Base-by-base conservation (phyloP, 176 grass and related monocot species). In the Carex cristatella region DNA sequence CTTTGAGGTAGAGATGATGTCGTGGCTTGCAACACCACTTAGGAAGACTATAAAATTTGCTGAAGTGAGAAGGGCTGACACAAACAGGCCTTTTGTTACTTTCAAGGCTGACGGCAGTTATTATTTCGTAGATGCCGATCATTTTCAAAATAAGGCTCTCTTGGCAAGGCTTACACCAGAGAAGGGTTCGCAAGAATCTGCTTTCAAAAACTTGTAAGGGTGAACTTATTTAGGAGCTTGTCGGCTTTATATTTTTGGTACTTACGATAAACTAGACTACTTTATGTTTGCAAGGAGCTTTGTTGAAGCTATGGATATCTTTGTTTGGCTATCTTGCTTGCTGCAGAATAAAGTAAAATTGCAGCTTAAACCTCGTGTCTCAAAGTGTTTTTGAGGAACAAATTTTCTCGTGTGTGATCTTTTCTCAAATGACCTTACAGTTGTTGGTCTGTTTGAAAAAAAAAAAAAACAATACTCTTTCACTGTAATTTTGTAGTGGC, bases 171-270 rank as follows among this genome's bases (percentile, higher is more conserved):
- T 98, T 74, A 98, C 96, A 8, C 96, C 96, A 7, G 46, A 86
- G 59, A 98, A 94, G 83, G 84, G 79, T 16, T 51, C 89, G 5
- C 85, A 91, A 1, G 88, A 93, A 75, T 98, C 96, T 3, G 90
- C 93, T 10, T 95, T 98, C 87, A 98, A 95, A 86, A 95, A 98
- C 87, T 84, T 98, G 81, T 98, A 85, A 98, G 48, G 0, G 31
- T 2, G 40, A 51, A 76, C 28, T 67, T n/a, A 16, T 78, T 8
- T 79, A 57, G 12, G 30, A 67, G 44, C 12, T 69, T 65, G 67
- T 18, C 33, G 11, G 60, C 79, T 65, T 42, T 16, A 48, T 18
- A 10, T 13, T 23, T 64, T 23, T 44, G 19, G 82, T 69, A 10
- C 31, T 63, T 57, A 14, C 58, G 60, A 49, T 31, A 44, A 65